Evolutionary conservation across 2,329 filamentous ascomycete genomes (phyloP), one percentile per base, ranked within the genome.

Genomic region (Geosmithia flava): DNA sequence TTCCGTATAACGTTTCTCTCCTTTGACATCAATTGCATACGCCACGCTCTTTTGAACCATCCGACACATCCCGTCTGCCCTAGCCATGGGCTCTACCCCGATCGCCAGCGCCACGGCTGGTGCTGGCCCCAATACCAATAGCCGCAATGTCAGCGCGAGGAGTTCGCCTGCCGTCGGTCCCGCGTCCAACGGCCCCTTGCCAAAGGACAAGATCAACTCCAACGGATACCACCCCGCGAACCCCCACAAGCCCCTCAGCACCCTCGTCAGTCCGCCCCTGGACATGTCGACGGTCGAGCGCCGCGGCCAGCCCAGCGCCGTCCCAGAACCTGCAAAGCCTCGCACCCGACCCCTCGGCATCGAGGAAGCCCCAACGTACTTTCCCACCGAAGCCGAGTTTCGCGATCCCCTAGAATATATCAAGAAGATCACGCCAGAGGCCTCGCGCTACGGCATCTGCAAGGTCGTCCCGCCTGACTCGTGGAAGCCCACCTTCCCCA

Each of bases 401-500:
- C 87, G 84, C 59, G 90, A 98, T 58, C 93, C 93, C 0, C 82
- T 95, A 60, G 85, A 86, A 57, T 98, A 96, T 60, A 90, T 98
- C 57, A 83, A 83, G 62, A 96, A 91, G 66, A 96, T 98, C 55
- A 75, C 83, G 1, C 82, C 87, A 1, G 89, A 96, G 62, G 93
- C 87, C 20, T 79, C 76, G 54, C 81, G 90, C 58, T 97, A 86
- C 66, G 93, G 93, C 46, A 86, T 98, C 48, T 90, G 89, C 75
- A 95, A 96, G 67, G 87, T 98, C 52, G 86, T 98, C 49, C 93
- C 93, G 5, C 93, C 93, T 1, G 87, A 93, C 53, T 81, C 76
- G 33, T 98, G 93, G 93, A 91, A 94, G 59, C 93, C 93, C 7
- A 76, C 88, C 16, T 97, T 98, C 64, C 90, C 90, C 42, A 94